Percentiles rank a stretch among this genome's conserved stretches.
phyloP scores from a whole-genome alignment of 805 yeast genomes.

The Sugiyamaella americana region DNA sequence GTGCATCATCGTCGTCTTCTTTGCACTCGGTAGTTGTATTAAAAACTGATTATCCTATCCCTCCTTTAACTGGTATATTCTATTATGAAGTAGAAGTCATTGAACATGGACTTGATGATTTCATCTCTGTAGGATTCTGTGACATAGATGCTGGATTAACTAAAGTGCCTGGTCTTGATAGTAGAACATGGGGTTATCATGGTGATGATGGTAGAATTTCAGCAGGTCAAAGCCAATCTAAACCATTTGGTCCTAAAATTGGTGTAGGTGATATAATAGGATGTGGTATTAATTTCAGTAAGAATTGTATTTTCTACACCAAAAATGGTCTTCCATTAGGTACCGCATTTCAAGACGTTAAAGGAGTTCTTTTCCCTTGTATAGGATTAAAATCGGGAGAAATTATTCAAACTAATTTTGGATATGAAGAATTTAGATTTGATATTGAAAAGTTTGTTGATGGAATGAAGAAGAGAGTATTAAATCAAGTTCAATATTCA shows the following conservation, averaged over 20 bases:
- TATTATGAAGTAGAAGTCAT: slow-evolving; percentile 45
- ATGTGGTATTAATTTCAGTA: slow-evolving; percentile 70
- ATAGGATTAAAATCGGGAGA: slow-evolving; percentile 42
- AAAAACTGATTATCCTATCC: slow-evolving; percentile 35
- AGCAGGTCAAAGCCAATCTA: slow-evolving; percentile 36
- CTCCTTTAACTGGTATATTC: slow-evolving; percentile 40
- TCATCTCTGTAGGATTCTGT: slow-evolving; percentile 43
- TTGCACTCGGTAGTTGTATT: slow-evolving; percentile 14
- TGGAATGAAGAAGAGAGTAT: slow-evolving; percentile 37
- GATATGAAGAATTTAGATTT: slow-evolving; percentile 45
- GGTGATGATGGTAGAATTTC: slow-evolving; percentile 45
- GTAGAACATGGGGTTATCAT: slow-evolving; percentile 46
- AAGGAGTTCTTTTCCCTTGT: slow-evolving; percentile 42
- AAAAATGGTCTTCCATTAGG: slow-evolving; percentile 70
- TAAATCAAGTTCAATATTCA: slow-evolving; percentile 13
- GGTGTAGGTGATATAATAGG: slow-evolving; percentile 66
- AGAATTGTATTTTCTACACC: slow-evolving; percentile 63
- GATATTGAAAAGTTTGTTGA: slow-evolving; percentile 53
- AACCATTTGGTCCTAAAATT: slow-evolving; percentile 41
- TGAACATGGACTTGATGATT: slow-evolving; percentile 34
- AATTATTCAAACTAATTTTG: slow-evolving; percentile 47
- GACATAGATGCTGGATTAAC: slow-evolving; percentile 29
- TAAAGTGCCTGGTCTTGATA: slow-evolving; percentile 45
- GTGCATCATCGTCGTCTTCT: background rate
- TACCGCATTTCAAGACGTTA: slow-evolving; percentile 45